A percentile compares a stretch with the other conserved stretches of the same genome.
Conservation (phyloP, 345 rosid species). For the Ceriops tagal region DNA sequence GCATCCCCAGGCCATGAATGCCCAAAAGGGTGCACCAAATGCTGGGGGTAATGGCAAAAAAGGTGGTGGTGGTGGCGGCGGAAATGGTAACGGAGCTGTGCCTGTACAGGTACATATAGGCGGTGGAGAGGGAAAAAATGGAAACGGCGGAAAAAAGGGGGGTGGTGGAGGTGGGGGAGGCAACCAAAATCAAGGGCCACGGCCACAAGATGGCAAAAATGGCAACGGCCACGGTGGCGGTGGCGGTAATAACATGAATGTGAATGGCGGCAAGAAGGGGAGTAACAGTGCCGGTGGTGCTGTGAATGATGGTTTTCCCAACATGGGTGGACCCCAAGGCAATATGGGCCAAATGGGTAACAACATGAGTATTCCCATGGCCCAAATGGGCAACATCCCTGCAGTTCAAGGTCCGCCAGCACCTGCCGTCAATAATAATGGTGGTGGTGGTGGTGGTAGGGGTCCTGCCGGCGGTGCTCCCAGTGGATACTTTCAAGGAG, state of each 20-base stretch:
- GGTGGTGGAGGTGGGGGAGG: constrained; percentile 36
- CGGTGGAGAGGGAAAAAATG: constrained; percentile 25
- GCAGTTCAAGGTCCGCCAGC: constrained; percentile 90
- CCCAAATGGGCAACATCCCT: constrained; percentile 46
- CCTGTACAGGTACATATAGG: constrained; percentile 38
- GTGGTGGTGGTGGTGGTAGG: constrained; percentile 27
- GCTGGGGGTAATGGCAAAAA: constrained; percentile 30
- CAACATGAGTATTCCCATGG: constrained; percentile 36
- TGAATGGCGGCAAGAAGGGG: constrained; percentile 48
- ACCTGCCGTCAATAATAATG: constrained; percentile 34
- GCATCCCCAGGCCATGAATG: constrained; percentile 53
- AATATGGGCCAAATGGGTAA: constrained; percentile 43
- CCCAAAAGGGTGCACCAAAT: constrained; percentile 33
- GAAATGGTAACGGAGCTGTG: constrained; percentile 27
- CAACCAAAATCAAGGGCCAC: constrained; percentile 9
- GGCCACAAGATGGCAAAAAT: constrained; percentile 11
- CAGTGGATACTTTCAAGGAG: constrained; percentile 55
- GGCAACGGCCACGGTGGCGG: constrained; percentile 31
- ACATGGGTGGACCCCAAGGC: constrained; percentile 38
- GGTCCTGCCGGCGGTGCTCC: constrained; percentile 22
- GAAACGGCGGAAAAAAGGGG: constrained; percentile 12
- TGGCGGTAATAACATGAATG: constrained; percentile 37
- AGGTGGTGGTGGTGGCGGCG: constrained; percentile 33
- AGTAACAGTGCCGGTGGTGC: constrained; percentile 35
- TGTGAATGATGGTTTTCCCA: constrained; percentile 39